Conservation (phyloP, 208 protist genomes). For the Crithidia expoeki region DNA sequence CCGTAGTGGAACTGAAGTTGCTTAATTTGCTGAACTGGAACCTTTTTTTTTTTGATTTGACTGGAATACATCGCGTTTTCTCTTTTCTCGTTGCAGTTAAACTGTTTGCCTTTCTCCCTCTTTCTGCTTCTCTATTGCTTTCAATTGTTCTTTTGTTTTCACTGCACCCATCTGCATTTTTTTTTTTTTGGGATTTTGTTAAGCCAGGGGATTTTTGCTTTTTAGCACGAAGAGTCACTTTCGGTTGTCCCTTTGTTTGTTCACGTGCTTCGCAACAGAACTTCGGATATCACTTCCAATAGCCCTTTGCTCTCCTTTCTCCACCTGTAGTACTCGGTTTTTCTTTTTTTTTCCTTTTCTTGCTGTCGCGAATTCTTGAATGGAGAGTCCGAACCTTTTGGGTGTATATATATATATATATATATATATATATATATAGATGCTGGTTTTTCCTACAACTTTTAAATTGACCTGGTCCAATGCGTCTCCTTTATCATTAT, state of each 20-base stretch:
- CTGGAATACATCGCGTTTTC: neutral
- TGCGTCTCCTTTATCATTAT: no score
- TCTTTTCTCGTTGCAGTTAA: neutral
- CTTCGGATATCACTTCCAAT: slow-evolving; percentile 7
- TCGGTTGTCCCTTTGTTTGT: slow-evolving; percentile 8
- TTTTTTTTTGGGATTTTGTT: slow-evolving; percentile 24
- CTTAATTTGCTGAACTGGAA: no score
- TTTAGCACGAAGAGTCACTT: neutral
- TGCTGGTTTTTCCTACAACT: no score
- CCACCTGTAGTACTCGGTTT: slow-evolving; percentile 1
- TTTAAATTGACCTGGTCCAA: no score
- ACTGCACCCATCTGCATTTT: no score
- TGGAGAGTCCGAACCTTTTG: neutral
- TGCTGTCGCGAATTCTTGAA: neutral
- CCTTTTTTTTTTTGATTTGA: no score
- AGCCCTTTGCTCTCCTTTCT: neutral
- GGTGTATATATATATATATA: neutral
- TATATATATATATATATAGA: neutral
- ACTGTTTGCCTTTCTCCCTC: no score
- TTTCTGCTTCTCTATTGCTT: no score
- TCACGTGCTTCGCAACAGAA: no score
- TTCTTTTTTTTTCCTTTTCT: slow-evolving; percentile 7
- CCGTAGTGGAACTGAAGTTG: no score
- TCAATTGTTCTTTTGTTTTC: no score
- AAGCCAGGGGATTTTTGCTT: no score